Evolutionary conservation across 2,329 filamentous ascomycete genomes (phyloP), one percentile per base, ranked within the genome.

Genomic region (Hypoxylon sp.): DNA sequence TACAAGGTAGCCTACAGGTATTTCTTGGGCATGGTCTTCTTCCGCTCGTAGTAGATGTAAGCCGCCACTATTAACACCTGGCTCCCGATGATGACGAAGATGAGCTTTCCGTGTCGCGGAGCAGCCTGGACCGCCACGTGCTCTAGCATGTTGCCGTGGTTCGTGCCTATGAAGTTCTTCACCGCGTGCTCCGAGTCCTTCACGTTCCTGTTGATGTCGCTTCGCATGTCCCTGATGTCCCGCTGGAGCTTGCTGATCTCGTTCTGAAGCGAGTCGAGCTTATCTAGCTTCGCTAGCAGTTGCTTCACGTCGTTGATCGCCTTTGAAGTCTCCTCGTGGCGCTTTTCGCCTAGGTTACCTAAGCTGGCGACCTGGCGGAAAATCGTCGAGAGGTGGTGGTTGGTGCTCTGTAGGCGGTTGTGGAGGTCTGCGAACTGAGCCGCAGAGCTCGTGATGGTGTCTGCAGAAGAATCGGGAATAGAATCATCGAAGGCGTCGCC

Each of bases 1-100:
- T 62, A 97, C n/a, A n/a, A n/a, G n/a, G n/a, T n/a, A n/a, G n/a
- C n/a, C n/a, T n/a, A n/a, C 78, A 97, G 82, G 80, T 94, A 98
- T 83, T 98, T 98, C 86, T 97, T 97, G n/a, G 93, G 93, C 79
- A 89, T 88, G 70, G 85, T 89, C 81, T 91, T 88, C 76, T 91
- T 90, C 74, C 89, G 87, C 87, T 97, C 97, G 82, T 97, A 97
- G 65, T 90, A 78, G 39, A 93, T 79, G 77, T 94, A 97, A 0
- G 85, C 87, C 1, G 81, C 88, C 0, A 88, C 88, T 32, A 97
- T 83, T 72, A 93, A 78, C 53, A 92, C 77, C 81, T 98, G 94
- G 70, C 93, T 89, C 17, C 87, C 89, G 62, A 97, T 83, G 65
- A 97, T 86, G 66, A 94, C 82, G 75, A 91, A 86, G 71, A 97